A percentile compares a stretch with the other conserved stretches of the same genome.
Evolutionary conservation across 495 filamentous ascomycete species (phyloP).

Genomic region (Aspergillus egyptiacus): DNA sequence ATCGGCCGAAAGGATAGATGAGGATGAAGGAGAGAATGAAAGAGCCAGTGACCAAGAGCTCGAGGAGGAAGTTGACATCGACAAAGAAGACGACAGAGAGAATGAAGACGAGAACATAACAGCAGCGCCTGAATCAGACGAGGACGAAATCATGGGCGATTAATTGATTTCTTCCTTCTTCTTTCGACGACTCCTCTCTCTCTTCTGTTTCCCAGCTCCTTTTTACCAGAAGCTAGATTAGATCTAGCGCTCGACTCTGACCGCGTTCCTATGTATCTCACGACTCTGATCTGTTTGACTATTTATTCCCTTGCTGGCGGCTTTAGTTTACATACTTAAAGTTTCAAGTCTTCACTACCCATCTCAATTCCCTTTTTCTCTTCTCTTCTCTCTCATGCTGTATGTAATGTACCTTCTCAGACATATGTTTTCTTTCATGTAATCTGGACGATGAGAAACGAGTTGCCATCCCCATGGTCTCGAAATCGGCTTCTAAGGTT

Average conservation of each 20-base stretch:
- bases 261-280: neutral
- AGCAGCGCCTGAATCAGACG: constrained; percentile 48
- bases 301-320: neutral
- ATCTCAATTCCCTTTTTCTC: neutral
- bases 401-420: neutral
- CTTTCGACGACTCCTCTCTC: constrained; percentile 4
- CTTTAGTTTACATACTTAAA: neutral
- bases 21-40: constrained; percentile 19
- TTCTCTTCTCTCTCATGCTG: neutral
- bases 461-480: too few species aligned
- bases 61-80: constrained; percentile 46
- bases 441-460: too few species aligned
- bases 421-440: too few species aligned
- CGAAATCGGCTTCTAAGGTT: too few species aligned
- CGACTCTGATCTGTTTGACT: neutral
- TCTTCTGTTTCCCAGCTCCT: constrained; percentile 6
- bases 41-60: constrained; percentile 8
- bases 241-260: neutral
- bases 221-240: constrained; percentile 1
- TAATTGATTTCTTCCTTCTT: too few species aligned
- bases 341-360: too few species aligned
- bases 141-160: constrained; percentile 67
- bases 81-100: constrained; percentile 47
- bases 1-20: constrained; percentile 39
- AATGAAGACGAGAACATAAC: constrained; percentile 32